These are phyloP conservation scores for Schoenoplectus triqueter DNA, from an alignment of 202 grass and related monocot species.

Conservation along the genomic window DNA sequence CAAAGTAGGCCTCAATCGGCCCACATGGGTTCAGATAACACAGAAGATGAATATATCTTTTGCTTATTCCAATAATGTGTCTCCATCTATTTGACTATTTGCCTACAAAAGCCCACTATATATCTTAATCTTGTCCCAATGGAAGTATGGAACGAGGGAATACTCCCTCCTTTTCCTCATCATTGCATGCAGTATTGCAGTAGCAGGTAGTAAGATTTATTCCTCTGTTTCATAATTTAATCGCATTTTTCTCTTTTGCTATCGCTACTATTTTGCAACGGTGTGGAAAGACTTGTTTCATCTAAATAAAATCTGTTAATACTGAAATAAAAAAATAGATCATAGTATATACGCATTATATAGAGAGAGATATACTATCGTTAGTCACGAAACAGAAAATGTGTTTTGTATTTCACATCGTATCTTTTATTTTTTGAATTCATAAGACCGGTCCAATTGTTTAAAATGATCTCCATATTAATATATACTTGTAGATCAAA, in stretches of 20 bases:
- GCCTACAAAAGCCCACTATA: not conserved
- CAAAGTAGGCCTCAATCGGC: slow-evolving; percentile 9
- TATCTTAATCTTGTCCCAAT: not conserved
- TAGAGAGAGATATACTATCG: too few relatives aligned
- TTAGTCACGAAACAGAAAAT: too few relatives aligned
- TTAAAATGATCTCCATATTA: too few relatives aligned
- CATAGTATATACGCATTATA: not conserved
- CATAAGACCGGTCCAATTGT: too few relatives aligned
- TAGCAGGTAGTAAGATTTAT: not conserved
- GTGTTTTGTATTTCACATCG: too few relatives aligned
- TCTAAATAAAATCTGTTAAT: too few relatives aligned
- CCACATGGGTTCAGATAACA: slow-evolving; percentile 18
- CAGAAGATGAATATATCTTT: not conserved
- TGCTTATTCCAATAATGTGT: slow-evolving; percentile 14
- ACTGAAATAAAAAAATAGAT: not conserved
- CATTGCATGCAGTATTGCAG: not conserved
- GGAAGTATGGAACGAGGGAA: not conserved
- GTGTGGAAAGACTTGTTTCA: too few relatives aligned
- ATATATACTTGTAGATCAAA: too few relatives aligned
- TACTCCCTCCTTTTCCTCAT: not conserved
- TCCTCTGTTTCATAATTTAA: not conserved
- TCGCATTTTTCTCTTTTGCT: not conserved
- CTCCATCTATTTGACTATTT: not conserved
- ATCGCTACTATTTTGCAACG: not conserved
- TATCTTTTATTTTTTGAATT: too few relatives aligned